Evolutionary conservation across 2,329 filamentous ascomycete species (phyloP).

Genomic region (Paraphoma chrysanthemicola): DNA sequence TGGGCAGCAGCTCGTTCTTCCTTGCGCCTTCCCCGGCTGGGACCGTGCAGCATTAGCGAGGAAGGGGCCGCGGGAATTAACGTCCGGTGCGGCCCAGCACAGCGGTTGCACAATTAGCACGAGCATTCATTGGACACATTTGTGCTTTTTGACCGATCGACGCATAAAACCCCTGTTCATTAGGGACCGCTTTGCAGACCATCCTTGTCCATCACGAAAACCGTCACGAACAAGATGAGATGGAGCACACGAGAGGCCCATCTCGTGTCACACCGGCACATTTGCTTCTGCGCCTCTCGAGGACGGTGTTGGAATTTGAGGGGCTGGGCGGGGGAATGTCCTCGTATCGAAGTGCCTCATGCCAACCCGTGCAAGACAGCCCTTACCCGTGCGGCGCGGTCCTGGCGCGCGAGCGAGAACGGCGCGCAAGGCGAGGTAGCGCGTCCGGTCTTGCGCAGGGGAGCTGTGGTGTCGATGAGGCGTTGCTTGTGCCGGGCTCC

Average conservation of each 20-base stretch:
- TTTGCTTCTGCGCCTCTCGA: not conserved
- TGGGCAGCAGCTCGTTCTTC: conserved; percentile 18
- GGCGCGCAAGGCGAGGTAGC: conserved; percentile 1
- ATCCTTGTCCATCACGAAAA: conserved; percentile 11
- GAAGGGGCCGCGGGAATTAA: conserved; percentile 17
- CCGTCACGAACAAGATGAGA: conserved; percentile 11
- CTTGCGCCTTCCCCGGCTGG: conserved; percentile 3
- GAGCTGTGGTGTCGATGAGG: not conserved
- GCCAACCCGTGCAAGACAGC: not conserved
- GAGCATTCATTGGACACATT: conserved; percentile 19
- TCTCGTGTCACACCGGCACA: not conserved
- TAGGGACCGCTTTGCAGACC: conserved; percentile 18
- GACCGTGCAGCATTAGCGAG: conserved; percentile 19
- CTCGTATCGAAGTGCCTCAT: not conserved
- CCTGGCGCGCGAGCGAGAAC: conserved; percentile 8
- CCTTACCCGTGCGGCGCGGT: conserved; percentile 1
- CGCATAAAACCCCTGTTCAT: conserved; percentile 3
- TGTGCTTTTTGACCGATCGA: conserved; percentile 6
- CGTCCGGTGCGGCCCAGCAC: conserved; percentile 17
- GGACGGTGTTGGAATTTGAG: not conserved
- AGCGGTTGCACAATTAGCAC: conserved; percentile 13
- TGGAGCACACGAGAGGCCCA: not conserved
- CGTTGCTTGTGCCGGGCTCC: not conserved
- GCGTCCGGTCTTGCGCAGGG: conserved; percentile 9
- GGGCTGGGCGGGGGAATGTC: not conserved